Conservation (phyloP, 2,329 filamentous ascomycete genomes). For the Penicillium sp. region DNA sequence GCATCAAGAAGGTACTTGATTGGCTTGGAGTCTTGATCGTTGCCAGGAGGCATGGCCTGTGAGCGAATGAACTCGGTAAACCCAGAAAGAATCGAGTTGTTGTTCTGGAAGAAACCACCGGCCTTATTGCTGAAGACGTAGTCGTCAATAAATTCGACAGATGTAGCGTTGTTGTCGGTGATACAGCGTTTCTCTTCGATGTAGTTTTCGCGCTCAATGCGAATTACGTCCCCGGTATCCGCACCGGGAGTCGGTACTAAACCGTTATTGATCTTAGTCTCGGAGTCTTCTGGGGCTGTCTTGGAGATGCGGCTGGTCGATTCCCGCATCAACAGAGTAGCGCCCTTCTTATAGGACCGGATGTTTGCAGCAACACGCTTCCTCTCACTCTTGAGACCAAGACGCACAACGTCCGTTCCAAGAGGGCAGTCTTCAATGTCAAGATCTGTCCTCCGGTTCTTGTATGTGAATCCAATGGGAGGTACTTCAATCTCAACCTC, state of each 20-base stretch:
- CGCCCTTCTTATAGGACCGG: slow-evolving; percentile 71
- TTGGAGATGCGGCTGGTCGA: slow-evolving; percentile 63
- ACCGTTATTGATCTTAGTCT: slow-evolving; percentile 19
- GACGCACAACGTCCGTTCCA: slow-evolving; percentile 78
- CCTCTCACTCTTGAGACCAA: slow-evolving; percentile 77
- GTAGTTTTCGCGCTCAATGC: slow-evolving; percentile 58
- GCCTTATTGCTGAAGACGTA: slow-evolving; percentile 89
- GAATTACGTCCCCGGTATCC: slow-evolving; percentile 47
- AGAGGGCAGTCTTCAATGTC: slow-evolving; percentile 98
- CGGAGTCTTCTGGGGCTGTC: slow-evolving; percentile 12
- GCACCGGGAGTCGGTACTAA: slow-evolving; percentile 28
- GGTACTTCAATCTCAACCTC: slow-evolving; percentile 68
- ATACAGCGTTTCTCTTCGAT: slow-evolving; percentile 84
- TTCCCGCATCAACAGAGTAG: slow-evolving; percentile 85
- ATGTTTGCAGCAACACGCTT: slow-evolving; percentile 69
- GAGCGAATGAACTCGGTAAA: slow-evolving; percentile 87
- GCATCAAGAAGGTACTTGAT: slow-evolving; percentile 93
- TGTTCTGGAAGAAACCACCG: slow-evolving; percentile 98
- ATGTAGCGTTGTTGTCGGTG: slow-evolving; percentile 77
- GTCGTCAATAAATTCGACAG: slow-evolving; percentile 82
- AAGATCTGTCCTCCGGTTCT: slow-evolving; percentile 74
- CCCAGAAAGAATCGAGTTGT: slow-evolving; percentile 88
- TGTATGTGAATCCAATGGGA: slow-evolving; percentile 84
- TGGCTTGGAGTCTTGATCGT: slow-evolving; percentile 34
- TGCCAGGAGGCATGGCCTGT: slow-evolving; percentile 61